These are phyloP conservation scores for Euphorbia pulcherrima DNA, from an alignment of 345 rosid genomes.

Conservation along the genomic window DNA sequence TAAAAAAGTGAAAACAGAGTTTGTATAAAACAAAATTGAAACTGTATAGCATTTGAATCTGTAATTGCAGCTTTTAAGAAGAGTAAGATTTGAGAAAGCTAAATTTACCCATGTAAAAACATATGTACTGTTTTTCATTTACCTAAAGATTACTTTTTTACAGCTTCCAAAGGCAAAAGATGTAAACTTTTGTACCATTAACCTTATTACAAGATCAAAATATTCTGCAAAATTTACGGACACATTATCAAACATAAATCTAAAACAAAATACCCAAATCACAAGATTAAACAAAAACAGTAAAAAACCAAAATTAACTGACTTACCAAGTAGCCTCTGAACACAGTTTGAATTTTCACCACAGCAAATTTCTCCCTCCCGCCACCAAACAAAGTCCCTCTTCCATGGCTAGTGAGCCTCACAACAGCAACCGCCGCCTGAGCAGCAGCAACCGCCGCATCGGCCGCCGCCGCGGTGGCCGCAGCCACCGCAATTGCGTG, in stretches of 20 bases:
- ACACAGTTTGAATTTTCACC: constrained; percentile 25
- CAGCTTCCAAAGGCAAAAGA: constrained; percentile 8
- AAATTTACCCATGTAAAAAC: neutral
- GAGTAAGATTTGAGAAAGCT: neutral
- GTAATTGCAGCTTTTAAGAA: constrained; percentile 12
- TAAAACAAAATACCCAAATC: constrained; percentile 12
- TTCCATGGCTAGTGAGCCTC: constrained; percentile 29
- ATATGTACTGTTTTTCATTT: constrained; percentile 20
- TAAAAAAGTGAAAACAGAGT: constrained; percentile 11
- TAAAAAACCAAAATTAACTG: neutral
- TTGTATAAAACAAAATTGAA: neutral
- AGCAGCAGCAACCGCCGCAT: constrained; percentile 32
- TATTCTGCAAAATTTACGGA: constrained; percentile 6
- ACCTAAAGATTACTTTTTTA: neutral
- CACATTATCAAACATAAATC: constrained; percentile 2
- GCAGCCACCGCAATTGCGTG: constrained; percentile 36
- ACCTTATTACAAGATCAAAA: neutral
- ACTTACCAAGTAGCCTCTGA: constrained; percentile 31
- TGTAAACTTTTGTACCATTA: constrained; percentile 8
- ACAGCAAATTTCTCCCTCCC: constrained; percentile 24
- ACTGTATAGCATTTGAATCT: constrained; percentile 12
- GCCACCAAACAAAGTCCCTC: constrained; percentile 23
- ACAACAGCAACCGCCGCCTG: constrained; percentile 31
- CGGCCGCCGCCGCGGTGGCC: constrained; percentile 33
- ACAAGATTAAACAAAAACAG: neutral